These are phyloP conservation scores for Phytopythium mirpurense DNA, from an alignment of 352 stramenopile genomes.

Conservation along the genomic window DNA sequence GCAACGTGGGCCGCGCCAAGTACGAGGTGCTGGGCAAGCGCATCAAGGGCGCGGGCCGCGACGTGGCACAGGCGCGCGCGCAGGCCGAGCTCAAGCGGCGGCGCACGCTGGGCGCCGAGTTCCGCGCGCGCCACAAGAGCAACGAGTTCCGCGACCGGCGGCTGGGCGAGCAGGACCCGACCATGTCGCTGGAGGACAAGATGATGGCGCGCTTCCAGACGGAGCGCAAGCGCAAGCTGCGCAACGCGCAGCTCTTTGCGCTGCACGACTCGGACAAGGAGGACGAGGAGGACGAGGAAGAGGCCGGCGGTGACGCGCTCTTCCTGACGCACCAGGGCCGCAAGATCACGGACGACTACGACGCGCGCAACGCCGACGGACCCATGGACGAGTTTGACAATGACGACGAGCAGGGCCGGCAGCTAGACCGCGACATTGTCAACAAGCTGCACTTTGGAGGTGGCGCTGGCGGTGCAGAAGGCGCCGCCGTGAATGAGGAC, in stretches of 20 bases:
- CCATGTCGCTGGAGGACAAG: constrained; percentile 89
- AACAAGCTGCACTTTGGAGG: constrained; percentile 86
- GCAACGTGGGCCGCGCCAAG: constrained; percentile 79
- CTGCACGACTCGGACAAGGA: constrained; percentile 79
- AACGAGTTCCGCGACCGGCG: constrained; percentile 88
- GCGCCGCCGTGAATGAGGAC: constrained; percentile 14
- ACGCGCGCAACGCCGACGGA: constrained; percentile 45
- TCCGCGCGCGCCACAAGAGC: constrained; percentile 76
- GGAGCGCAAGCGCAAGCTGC: constrained; percentile 83
- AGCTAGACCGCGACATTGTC: constrained; percentile 80
- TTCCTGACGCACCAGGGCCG: constrained; percentile 75
- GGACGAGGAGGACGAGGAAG: constrained; percentile 39
- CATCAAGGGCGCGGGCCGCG: constrained; percentile 85
- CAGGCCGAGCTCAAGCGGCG: constrained; percentile 81
- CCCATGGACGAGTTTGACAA: constrained; percentile 65
- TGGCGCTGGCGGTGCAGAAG: constrained; percentile 17
- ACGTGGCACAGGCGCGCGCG: constrained; percentile 80
- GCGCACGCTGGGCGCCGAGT: constrained; percentile 85
- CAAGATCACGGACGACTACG: constrained; percentile 73
- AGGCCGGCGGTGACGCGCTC: constrained; percentile 26
- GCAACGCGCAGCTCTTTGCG: constrained; percentile 65
- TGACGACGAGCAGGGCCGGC: constrained; percentile 56
- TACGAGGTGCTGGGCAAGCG: constrained; percentile 87
- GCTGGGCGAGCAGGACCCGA: constrained; percentile 77
- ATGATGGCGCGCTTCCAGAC: constrained; percentile 90